phyloP scores from a whole-genome alignment of 345 rosid species.

The Acer negundo region DNA sequence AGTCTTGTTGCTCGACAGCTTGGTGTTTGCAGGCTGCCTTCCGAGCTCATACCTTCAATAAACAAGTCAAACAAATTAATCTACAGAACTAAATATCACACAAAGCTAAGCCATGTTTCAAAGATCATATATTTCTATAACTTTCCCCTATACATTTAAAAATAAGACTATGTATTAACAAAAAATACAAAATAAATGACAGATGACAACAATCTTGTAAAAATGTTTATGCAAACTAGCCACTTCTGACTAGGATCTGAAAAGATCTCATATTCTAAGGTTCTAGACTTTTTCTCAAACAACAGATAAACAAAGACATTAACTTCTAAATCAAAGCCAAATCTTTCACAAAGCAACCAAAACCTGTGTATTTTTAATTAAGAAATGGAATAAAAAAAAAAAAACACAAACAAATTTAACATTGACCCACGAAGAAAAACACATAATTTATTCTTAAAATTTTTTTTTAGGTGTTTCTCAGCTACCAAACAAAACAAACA shows the following conservation, averaged over 20 bases:
- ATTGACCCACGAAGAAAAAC: background rate
- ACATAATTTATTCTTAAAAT: too few species aligned
- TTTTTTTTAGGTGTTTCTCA: background rate
- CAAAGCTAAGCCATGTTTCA: background rate
- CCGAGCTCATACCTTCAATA: conserved; percentile 76
- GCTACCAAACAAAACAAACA: conserved; percentile 4
- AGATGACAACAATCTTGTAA: background rate
- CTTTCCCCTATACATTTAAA: background rate
- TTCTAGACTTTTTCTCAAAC: background rate
- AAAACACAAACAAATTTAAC: background rate
- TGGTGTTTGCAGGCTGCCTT: conserved; percentile 83
- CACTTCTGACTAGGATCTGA: background rate
- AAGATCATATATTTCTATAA: background rate
- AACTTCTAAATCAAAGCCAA: background rate
- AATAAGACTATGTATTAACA: background rate
- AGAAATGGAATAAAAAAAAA: background rate
- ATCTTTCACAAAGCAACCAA: background rate
- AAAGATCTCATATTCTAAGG: background rate
- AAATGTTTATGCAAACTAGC: background rate
- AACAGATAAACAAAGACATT: background rate
- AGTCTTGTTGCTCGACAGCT: conserved; percentile 83
- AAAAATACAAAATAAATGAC: too few species aligned
- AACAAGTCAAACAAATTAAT: background rate
- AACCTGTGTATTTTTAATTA: background rate
- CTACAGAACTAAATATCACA: background rate